Evolutionary conservation across 108 stramenopile species (phyloP).

Genomic region (Nitzschia inconspicua): DNA sequence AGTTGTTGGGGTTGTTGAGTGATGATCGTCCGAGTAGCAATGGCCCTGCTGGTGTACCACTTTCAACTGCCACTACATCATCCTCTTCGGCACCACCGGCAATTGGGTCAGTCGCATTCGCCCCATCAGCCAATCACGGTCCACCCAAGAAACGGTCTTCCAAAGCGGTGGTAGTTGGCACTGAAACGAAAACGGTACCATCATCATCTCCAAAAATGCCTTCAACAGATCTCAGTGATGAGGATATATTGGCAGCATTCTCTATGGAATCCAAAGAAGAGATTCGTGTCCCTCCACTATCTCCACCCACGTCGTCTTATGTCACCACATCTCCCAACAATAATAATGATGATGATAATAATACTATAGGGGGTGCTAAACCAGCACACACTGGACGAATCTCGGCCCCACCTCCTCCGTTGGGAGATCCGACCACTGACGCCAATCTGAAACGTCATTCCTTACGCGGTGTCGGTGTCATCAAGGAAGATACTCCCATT

Average conservation of each 20-base stretch:
- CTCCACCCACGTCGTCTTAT: no score
- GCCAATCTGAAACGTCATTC: not conserved
- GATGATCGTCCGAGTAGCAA: slow-evolving; percentile 1
- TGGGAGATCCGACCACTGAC: not conserved
- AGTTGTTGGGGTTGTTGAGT: slow-evolving; percentile 24
- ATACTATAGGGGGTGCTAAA: no score
- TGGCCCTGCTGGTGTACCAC: not conserved
- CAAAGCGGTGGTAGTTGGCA: no score
- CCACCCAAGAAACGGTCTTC: not conserved
- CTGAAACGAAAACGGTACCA: not conserved
- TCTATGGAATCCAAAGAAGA: slow-evolving; percentile 5
- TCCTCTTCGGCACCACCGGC: no score
- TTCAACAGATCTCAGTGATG: no score
- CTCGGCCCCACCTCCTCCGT: not conserved
- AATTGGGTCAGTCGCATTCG: not conserved
- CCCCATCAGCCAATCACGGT: not conserved
- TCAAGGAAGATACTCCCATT: slow-evolving; percentile 37
- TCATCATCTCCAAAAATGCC: not conserved
- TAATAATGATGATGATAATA: no score
- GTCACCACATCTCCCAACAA: no score
- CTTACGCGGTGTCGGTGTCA: slow-evolving; percentile 22
- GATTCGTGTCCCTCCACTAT: no score
- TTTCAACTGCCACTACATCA: no score
- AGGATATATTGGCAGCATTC: slow-evolving; percentile 9
- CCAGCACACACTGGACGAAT: not conserved